phyloP scores from a whole-genome alignment of 2,329 filamentous ascomycete genomes.

The Nemania sp. region DNA sequence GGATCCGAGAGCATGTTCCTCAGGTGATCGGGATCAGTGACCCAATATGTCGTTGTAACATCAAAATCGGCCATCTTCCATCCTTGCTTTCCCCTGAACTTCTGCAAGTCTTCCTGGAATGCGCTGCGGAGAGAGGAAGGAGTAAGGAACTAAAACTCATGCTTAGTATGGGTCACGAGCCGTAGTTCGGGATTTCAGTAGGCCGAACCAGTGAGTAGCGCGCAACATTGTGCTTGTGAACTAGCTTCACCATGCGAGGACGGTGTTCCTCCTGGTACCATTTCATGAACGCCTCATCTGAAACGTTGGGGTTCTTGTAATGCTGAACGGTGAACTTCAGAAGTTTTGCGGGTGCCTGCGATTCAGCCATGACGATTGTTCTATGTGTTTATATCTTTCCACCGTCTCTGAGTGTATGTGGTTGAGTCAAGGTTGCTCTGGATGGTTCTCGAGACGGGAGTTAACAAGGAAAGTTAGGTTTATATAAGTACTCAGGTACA shows the following conservation, averaged over 20 bases:
- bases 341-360: not conserved
- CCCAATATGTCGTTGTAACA: constrained; percentile 4
- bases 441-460: too few species aligned
- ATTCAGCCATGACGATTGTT: constrained; percentile 1
- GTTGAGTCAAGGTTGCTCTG: too few species aligned
- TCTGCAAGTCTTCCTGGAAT: constrained; percentile 4
- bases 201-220: not conserved
- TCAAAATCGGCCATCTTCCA: constrained; percentile 7
- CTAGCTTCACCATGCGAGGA: not conserved
- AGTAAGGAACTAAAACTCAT: not conserved
- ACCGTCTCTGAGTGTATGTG: too few species aligned
- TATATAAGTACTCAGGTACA: too few species aligned
- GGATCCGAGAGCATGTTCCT: constrained; percentile 8
- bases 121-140: not conserved
- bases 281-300: constrained; percentile 5
- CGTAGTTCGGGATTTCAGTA: not conserved
- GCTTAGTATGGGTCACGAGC: not conserved
- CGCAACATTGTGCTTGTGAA: not conserved
- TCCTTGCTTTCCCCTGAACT: constrained; percentile 9
- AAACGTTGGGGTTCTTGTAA: constrained; percentile 11
- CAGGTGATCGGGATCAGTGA: not conserved
- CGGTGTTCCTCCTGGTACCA: constrained; percentile 1
- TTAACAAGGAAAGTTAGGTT: too few species aligned
- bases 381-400: not conserved
- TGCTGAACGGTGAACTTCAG: constrained; percentile 10